A percentile compares a stretch with the other conserved stretches of the same genome.
These are phyloP conservation scores for Cicer chorassanicum DNA, from an alignment of 306 rosid genomes.

Conservation along the genomic window DNA sequence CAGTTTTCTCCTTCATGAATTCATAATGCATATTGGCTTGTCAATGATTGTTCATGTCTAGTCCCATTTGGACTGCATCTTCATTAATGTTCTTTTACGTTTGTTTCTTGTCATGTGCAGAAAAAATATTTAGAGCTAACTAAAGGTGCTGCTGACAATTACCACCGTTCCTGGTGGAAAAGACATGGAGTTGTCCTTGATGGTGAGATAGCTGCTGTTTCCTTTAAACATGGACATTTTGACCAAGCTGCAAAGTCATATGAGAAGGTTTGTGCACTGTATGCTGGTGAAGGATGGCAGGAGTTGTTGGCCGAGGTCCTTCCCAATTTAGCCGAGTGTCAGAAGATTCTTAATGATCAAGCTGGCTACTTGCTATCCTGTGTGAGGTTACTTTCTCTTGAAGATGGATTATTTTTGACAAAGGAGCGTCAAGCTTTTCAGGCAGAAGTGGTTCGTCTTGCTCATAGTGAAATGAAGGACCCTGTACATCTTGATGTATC, in stretches of 20 bases:
- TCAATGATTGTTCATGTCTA: constrained; percentile 29
- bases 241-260: constrained; percentile 98
- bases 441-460: constrained; percentile 84
- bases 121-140: constrained; percentile 89
- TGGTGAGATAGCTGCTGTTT: constrained; percentile 95
- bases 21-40: constrained; percentile 4
- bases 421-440: constrained; percentile 94
- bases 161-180: constrained; percentile 97
- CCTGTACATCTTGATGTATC: constrained; percentile 97
- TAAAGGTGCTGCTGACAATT: constrained; percentile 95
- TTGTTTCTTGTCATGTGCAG: constrained; percentile 56
- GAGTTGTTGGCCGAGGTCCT: constrained; percentile 92
- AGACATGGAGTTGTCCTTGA: constrained; percentile 99
- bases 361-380: constrained; percentile 98
- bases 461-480: constrained; percentile 94
- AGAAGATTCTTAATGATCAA: constrained; percentile 86
- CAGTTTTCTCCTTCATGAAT: constrained; percentile 6
- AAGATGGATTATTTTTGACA: constrained; percentile 78
- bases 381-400: constrained; percentile 94
- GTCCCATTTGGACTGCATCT: constrained; percentile 28
- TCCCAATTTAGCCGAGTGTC: constrained; percentile 95
- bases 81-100: constrained; percentile 40
- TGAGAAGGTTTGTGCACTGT: constrained; percentile 97
- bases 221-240: constrained; percentile 77
- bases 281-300: constrained; percentile 98